phyloP scores from a whole-genome alignment of 2,329 filamentous ascomycete genomes.

The Scytalidium sp. region DNA sequence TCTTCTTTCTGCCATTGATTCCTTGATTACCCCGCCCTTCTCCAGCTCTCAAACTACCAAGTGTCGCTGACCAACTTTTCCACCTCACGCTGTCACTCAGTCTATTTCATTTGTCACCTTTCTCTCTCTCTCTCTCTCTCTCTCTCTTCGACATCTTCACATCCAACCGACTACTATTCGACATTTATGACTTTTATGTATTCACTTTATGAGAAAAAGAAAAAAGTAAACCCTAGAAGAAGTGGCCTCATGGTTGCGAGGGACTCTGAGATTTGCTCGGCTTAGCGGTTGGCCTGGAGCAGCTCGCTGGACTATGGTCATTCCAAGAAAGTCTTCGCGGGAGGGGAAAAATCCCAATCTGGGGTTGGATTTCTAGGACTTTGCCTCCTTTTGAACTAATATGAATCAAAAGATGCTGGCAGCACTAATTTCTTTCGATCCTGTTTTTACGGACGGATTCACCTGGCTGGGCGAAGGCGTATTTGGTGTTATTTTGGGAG shows the following conservation, averaged over 20 bases:
- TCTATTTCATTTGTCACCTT: slow-evolving; percentile 9
- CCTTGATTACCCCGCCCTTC: too few species aligned
- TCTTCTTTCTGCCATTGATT: too few species aligned
- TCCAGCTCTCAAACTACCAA: too few species aligned
- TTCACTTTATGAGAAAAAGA: slow-evolving; percentile 16
- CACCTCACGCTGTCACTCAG: not conserved
- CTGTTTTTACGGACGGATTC: too few species aligned
- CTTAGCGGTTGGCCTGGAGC: slow-evolving; percentile 26
- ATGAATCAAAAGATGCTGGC: too few species aligned
- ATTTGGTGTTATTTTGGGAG: slow-evolving; percentile 11
- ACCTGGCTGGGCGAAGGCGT: slow-evolving; percentile 7
- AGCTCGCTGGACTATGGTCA: slow-evolving; percentile 21
- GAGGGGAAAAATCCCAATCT: too few species aligned
- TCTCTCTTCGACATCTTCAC: too few species aligned
- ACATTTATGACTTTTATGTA: slow-evolving; percentile 23
- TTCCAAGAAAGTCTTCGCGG: too few species aligned
- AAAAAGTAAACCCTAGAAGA: slow-evolving; percentile 3
- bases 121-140: slow-evolving; percentile 1
- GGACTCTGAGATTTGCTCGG: slow-evolving; percentile 18
- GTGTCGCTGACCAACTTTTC: slow-evolving; percentile 3
- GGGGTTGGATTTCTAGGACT: too few species aligned
- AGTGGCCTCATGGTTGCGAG: not conserved
- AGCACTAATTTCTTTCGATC: too few species aligned
- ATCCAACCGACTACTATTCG: slow-evolving; percentile 3
- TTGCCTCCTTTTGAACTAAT: too few species aligned